Base-by-base conservation (phyloP, 2,329 filamentous ascomycete genomes). In the Pseudogymnoascus sp. region DNA sequence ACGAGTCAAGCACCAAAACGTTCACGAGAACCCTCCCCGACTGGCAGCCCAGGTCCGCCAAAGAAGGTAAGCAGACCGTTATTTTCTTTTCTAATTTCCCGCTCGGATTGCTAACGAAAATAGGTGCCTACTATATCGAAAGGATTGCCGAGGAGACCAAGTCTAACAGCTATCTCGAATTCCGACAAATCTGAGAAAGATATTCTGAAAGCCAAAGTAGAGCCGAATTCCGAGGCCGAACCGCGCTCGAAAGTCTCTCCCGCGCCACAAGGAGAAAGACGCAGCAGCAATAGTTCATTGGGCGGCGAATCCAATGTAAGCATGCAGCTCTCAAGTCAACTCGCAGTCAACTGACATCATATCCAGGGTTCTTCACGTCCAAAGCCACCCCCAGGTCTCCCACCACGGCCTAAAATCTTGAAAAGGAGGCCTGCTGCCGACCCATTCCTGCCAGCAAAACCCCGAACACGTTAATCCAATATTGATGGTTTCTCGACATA, bases 381-480 rank as follows among this genome's bases (percentile, higher is more conserved):
- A 57, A 57, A 57, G 6, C 51, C 51, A 36, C 51, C 51, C 6
- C 8, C 51, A 34, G 51, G 51, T 57, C 28, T 31, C n/a, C 51
- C 51, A 36, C 51, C 28, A 36, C 28, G 51, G 7, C 51, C 51
- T 14, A 57, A 57, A 57, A 34, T 57, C 51, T 13, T 36, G 16
- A 57, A 57, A 57, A 57, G 16, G 28, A 19, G 51, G n/a, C 51
- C 51, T 21, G 28, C 28, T 36, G 51, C 51, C 28, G 51, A 57
- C 28, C 51, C 51, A 36, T 57, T 57, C 28, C 51, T 57, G 10
- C 51, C 51, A 5, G 51, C 51, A 57, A 57, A 57, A 57, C 51
- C 51, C 8, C 51, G 51, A 19, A 10, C n/a, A 19, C 51, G 51
- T 57, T 57, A 8, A 34, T 21, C 51, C 51, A 57, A 36, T 14